Evolutionary conservation across 2,329 filamentous ascomycete species (phyloP).

Genomic region (Aspergillus ochraceus): DNA sequence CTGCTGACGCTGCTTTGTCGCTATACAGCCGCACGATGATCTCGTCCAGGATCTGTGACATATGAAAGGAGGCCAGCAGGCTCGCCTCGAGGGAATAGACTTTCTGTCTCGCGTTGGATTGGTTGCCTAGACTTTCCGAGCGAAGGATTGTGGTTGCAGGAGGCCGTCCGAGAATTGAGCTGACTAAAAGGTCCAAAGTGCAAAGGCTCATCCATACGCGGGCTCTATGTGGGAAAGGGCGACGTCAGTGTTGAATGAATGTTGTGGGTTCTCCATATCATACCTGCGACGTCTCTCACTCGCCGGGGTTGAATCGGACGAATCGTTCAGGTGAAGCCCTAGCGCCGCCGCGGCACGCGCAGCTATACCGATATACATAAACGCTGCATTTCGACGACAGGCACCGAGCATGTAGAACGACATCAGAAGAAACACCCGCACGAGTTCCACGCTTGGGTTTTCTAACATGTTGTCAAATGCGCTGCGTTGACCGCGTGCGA

Average conservation of each 20-base stretch:
- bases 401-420: constrained; percentile 61
- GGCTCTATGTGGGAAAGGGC: constrained; percentile 28
- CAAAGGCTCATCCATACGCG: constrained; percentile 51
- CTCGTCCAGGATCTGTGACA: constrained; percentile 48
- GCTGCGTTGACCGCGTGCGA: constrained; percentile 49
- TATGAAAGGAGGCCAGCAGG: constrained; percentile 43
- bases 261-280: not conserved
- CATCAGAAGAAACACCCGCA: constrained; percentile 56
- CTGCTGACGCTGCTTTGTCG: constrained; percentile 33
- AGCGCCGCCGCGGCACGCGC: constrained; percentile 58
- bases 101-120: constrained; percentile 21
- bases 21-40: constrained; percentile 47
- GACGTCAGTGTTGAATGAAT: not conserved
- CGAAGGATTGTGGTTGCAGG: constrained; percentile 30
- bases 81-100: constrained; percentile 27
- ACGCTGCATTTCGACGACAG: constrained; percentile 60
- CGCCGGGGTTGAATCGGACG: constrained; percentile 10
- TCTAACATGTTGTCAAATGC: constrained; percentile 55
- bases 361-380: constrained; percentile 64
- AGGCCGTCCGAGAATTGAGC: constrained; percentile 51
- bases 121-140: constrained; percentile 20
- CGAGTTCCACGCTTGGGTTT: constrained; percentile 55
- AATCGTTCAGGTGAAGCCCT: constrained; percentile 53
- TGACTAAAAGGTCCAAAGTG: constrained; percentile 49
- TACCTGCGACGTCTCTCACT: constrained; percentile 24